phyloP scores from a whole-genome alignment of 176 grass and related monocot species.

The Triticum dicoccoides region DNA sequence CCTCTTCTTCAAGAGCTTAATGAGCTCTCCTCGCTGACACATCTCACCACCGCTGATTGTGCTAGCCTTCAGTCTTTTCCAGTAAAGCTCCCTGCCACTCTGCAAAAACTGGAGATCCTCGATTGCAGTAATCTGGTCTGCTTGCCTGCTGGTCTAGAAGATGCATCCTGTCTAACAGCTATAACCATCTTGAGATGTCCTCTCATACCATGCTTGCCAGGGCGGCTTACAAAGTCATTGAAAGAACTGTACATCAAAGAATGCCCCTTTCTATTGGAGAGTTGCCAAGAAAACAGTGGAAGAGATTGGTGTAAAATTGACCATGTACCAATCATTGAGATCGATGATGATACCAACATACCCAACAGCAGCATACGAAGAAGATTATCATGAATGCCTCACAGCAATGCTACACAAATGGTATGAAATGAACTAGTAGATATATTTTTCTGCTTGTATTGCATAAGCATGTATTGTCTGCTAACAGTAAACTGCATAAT shows the following conservation, averaged over 20 bases:
- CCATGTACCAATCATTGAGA: conserved; percentile 49
- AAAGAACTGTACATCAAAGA: conserved; percentile 57
- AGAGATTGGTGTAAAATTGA: conserved; percentile 52
- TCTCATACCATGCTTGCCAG: conserved; percentile 47
- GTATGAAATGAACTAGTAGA: background rate
- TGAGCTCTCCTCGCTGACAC: conserved; percentile 29
- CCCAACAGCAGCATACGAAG: conserved; percentile 10
- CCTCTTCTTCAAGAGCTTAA: conserved; percentile 47
- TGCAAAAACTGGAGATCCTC: conserved; percentile 55
- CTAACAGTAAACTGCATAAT: background rate
- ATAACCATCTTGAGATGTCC: conserved; percentile 53
- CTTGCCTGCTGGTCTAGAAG: conserved; percentile 52
- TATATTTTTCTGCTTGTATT: background rate
- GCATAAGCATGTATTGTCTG: background rate
- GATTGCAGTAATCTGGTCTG: conserved; percentile 35
- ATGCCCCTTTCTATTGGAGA: conserved; percentile 42
- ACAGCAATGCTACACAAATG: background rate
- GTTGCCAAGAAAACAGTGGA: conserved; percentile 36
- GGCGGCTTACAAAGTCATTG: conserved; percentile 35
- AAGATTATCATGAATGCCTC: conserved; percentile 18
- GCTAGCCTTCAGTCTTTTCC: conserved; percentile 46
- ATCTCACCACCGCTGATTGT: conserved; percentile 46
- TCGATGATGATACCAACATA: conserved; percentile 17
- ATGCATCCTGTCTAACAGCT: conserved; percentile 28
- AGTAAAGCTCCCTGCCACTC: conserved; percentile 36